Percentiles rank a stretch among this genome's conserved stretches.
Evolutionary conservation across 805 yeast species (phyloP).

Genomic region (Candida orba): DNA sequence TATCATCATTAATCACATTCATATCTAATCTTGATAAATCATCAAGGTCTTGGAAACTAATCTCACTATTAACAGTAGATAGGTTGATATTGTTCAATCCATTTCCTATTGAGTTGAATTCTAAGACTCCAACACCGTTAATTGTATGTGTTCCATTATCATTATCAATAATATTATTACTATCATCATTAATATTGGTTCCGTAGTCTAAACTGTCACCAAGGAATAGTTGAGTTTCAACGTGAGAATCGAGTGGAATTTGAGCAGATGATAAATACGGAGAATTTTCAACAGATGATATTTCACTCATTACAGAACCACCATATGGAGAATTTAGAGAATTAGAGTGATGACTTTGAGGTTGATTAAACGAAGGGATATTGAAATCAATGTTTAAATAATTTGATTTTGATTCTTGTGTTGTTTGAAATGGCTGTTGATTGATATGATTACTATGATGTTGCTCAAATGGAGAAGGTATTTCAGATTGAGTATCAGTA

Average conservation of each 20-base stretch:
- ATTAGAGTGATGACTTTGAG: slow-evolving; percentile 5
- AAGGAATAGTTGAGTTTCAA: slow-evolving; percentile 7
- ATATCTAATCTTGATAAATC: background rate
- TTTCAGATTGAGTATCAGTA: no score
- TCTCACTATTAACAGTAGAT: slow-evolving; percentile 5
- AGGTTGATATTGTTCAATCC: slow-evolving; percentile 4
- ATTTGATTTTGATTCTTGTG: background rate
- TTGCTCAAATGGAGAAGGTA: no score
- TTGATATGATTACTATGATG: no score
- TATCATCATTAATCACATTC: background rate
- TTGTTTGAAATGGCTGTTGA: background rate
- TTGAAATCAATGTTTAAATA: slow-evolving; percentile 14
- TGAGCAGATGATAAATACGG: slow-evolving; percentile 17
- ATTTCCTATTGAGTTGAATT: slow-evolving; percentile 1
- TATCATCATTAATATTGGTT: no score
- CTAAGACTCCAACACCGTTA: slow-evolving; percentile 2
- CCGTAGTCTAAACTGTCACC: background rate
- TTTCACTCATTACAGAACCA: slow-evolving; percentile 15
- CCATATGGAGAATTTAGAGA: slow-evolving; percentile 3
- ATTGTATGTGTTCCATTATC: slow-evolving; percentile 1
- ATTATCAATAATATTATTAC: no score
- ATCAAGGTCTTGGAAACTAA: slow-evolving; percentile 6
- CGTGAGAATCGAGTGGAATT: slow-evolving; percentile 15
- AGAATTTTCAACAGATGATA: slow-evolving; percentile 20
- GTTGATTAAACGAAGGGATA: slow-evolving; percentile 12